Evolutionary conservation across 2,329 filamentous ascomycete genomes (phyloP), one percentile per base, ranked within the genome.

Genomic region (Cytospora piceae): DNA sequence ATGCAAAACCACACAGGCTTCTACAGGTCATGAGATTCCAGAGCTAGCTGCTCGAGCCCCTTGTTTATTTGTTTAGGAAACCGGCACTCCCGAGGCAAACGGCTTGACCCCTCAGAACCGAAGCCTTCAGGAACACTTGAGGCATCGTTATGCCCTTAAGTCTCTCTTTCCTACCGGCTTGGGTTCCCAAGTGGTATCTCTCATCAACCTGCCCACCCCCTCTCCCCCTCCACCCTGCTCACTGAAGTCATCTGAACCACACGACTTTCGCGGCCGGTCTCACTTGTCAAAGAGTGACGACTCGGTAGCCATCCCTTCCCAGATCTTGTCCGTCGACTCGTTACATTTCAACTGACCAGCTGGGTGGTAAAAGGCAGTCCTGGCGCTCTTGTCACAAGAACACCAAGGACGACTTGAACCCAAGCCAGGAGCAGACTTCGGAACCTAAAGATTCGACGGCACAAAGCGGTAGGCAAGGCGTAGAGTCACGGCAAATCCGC

Each of bases 271-370:
- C 60, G 56, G n/a, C 15, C 29, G 56, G 51, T 52, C 53, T 49
- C 31, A 29, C 14, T 8, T 52, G 42, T 22, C 61, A 51, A 56
- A 49, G 51, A 37, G 53, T 63, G 61, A 57, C 53, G 29, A 24
- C 61, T 57, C 53, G 37, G 53, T 24, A 57, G 53, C 37, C 42
- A 53, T 7, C 11, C 37, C 46, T 63, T 63, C 61, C 61, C 42
- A 51, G 49, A 39, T 39, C 15, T 63, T 29, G 37, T 27, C 37
- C 20, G 17, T 27, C 31, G 24, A 63, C 46, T 7, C 20, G 39
- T 63, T 53, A 20, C 12, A 52, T 63, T 37, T 56, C 17, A 8
- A 63, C 61, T 63, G 53, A 63, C 53, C 56, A 63, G 61, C 39
- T 63, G 61, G 54, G 37, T 52, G 61, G 53, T 57, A 63, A 52